phyloP scores from a whole-genome alignment of 129 eudicot species.

The Lonicera japonica region DNA sequence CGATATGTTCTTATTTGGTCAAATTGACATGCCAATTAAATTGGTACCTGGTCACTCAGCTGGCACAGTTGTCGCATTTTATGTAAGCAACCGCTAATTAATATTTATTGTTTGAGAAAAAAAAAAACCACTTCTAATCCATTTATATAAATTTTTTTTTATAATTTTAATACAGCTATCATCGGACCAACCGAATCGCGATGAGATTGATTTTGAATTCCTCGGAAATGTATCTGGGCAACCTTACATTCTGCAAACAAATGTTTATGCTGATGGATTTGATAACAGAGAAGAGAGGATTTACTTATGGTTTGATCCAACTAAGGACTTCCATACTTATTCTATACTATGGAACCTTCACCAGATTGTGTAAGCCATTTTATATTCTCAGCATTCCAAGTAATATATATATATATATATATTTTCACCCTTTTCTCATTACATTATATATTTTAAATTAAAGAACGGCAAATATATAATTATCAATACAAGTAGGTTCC shows the following conservation, averaged over 20 bases:
- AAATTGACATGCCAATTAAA: constrained; percentile 78
- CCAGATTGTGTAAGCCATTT: constrained; percentile 72
- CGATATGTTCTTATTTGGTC: constrained; percentile 83
- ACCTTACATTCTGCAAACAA: constrained; percentile 75
- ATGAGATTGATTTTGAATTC: constrained; percentile 87
- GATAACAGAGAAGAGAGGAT: constrained; percentile 68
- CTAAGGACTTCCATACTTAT: constrained; percentile 82
- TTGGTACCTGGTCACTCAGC: constrained; percentile 77
- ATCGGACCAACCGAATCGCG: constrained; percentile 65
- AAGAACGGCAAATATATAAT: too few species aligned
- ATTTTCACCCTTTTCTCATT: neutral
- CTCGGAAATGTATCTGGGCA: constrained; percentile 62
- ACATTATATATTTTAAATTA: too few species aligned
- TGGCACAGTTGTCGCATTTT: constrained; percentile 83
- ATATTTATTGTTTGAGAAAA: neutral
- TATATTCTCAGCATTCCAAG: neutral
- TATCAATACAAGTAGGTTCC: too few species aligned
- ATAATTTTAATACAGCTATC: constrained; percentile 47
- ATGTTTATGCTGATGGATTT: constrained; percentile 59
- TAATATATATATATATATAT: too few species aligned
- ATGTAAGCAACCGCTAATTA: constrained; percentile 32
- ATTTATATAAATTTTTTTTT: too few species aligned
- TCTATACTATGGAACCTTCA: constrained; percentile 77
- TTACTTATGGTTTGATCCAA: constrained; percentile 84
- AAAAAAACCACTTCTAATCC: too few species aligned